Evolutionary conservation across 768 basidiomycete species (phyloP).

Genomic region (Dentipellis sp.): DNA sequence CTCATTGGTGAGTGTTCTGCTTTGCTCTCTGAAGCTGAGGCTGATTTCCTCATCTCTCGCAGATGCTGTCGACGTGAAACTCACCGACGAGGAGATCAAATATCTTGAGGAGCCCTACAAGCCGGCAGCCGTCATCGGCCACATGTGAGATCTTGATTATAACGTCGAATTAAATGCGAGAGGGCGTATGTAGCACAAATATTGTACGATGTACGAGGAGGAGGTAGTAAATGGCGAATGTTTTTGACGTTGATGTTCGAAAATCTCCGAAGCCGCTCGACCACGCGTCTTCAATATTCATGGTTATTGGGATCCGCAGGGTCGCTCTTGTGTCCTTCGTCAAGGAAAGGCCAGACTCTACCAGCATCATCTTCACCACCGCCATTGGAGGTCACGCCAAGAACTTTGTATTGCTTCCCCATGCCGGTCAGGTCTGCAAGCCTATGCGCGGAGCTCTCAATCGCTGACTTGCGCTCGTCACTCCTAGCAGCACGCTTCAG

Average conservation of each 20-base stretch:
- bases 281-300: no score
- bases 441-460: slow-evolving; percentile 52
- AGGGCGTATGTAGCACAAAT: neutral
- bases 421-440: slow-evolving; percentile 77
- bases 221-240: neutral
- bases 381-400: slow-evolving; percentile 39
- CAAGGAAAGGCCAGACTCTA: neutral
- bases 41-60: neutral
- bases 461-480: slow-evolving; percentile 40
- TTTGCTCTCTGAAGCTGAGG: neutral
- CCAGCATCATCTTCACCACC: slow-evolving; percentile 1
- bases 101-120: slow-evolving; percentile 30
- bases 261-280: no score
- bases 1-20: slow-evolving; percentile 16
- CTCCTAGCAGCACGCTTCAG: slow-evolving; percentile 44
- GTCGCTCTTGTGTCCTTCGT: neutral
- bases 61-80: slow-evolving; percentile 25
- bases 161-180: no score
- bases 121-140: slow-evolving; percentile 17
- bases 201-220: neutral
- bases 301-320: neutral
- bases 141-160: slow-evolving; percentile 9
- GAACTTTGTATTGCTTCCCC: slow-evolving; percentile 80
- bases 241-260: no score
- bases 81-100: slow-evolving; percentile 32